Percentiles rank a stretch among this genome's conserved stretches.
Conservation (phyloP, 257 asterid species). For the Rubia yunnanensis region DNA sequence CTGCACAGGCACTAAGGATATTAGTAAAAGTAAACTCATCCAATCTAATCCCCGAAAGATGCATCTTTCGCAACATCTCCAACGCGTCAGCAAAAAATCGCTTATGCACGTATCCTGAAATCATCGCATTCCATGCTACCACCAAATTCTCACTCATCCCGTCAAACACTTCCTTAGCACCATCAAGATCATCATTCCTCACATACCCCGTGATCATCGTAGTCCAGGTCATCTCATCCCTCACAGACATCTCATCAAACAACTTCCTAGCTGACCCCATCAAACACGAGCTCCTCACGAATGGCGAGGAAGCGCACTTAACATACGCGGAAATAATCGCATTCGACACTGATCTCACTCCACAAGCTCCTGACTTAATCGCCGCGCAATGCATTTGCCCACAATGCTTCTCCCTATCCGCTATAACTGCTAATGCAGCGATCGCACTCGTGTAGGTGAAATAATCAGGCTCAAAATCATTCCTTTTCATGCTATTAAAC, state of each 20-base stretch:
- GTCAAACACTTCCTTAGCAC: slow-evolving; percentile 9
- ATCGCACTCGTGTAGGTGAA: slow-evolving; percentile 2
- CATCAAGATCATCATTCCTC: slow-evolving; percentile 4
- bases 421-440: slow-evolving; percentile 5
- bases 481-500: background rate
- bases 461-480: slow-evolving; percentile 4
- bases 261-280: slow-evolving; percentile 11
- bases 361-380: slow-evolving; percentile 3
- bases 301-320: slow-evolving; percentile 7
- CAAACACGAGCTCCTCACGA: background rate
- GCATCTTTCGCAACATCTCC: slow-evolving; percentile 6
- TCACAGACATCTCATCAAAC: slow-evolving; percentile 13
- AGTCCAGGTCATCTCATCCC: slow-evolving; percentile 9
- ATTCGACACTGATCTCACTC: slow-evolving; percentile 4
- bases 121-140: slow-evolving; percentile 14
- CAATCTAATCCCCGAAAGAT: slow-evolving; percentile 2
- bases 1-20: slow-evolving; percentile 5
- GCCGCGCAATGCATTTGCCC: slow-evolving; percentile 7
- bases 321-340: background rate
- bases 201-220: slow-evolving; percentile 6
- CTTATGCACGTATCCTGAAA: slow-evolving; percentile 11
- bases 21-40: slow-evolving; percentile 11
- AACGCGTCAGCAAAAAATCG: background rate
- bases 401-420: slow-evolving; percentile 8
- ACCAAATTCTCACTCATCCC: slow-evolving; percentile 9